Evolutionary conservation across 179 eudicot species (phyloP).

Genomic region (Beta corolliflora): DNA sequence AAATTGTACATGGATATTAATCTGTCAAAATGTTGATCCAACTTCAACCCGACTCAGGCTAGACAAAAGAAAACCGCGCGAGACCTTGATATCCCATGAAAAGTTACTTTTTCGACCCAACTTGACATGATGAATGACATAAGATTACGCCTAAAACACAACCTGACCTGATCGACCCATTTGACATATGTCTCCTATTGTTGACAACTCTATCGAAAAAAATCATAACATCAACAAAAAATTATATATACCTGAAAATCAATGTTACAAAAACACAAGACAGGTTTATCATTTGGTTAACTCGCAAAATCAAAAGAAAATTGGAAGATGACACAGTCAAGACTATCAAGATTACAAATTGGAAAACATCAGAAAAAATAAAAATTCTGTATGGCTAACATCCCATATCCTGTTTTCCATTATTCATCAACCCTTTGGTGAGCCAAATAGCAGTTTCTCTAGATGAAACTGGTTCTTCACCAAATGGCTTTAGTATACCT

Average conservation of each 20-base stretch:
- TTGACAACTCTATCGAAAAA: too few species aligned
- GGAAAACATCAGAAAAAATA: neutral
- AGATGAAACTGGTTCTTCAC: constrained; percentile 84
- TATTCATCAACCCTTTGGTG: constrained; percentile 80
- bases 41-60: too few species aligned
- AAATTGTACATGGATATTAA: too few species aligned
- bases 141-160: too few species aligned
- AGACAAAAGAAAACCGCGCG: too few species aligned
- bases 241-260: neutral
- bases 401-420: constrained; percentile 31
- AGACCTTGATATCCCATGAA: too few species aligned
- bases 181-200: neutral
- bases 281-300: constrained; percentile 3
- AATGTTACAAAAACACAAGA: constrained; percentile 16
- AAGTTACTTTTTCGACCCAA: too few species aligned
- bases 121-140: too few species aligned
- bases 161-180: neutral
- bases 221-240: neutral
- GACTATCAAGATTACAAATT: neutral
- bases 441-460: constrained; percentile 98
- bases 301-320: neutral
- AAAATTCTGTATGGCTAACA: constrained; percentile 2
- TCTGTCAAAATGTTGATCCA: too few species aligned
- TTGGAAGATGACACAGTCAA: constrained; percentile 11
- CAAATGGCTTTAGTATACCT: constrained; percentile 84